Percentiles rank a stretch among this genome's conserved stretches.
Conservation (phyloP, 169 alveolate species). For the Eimeria tenella region DNA sequence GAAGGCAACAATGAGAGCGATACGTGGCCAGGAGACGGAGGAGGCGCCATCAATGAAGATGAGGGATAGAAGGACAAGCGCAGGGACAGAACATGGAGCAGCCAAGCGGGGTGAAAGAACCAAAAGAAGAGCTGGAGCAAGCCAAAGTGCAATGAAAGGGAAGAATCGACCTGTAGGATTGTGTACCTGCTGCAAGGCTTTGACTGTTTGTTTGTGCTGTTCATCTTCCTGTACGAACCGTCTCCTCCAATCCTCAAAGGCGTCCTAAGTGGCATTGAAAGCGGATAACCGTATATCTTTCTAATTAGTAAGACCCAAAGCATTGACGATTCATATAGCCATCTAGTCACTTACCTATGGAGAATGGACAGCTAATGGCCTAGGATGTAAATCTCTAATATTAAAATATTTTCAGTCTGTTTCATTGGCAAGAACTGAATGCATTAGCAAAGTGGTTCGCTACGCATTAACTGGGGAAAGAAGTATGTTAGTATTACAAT, state of each 20-base stretch:
- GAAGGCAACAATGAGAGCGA: background rate
- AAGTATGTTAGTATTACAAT: no score
- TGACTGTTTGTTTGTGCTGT: background rate
- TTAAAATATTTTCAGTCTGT: no score
- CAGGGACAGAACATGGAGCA: background rate
- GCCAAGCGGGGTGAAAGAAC: background rate
- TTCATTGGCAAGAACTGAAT: no score
- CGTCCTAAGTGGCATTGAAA: background rate
- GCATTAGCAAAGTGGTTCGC: no score
- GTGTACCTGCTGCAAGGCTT: constrained; percentile 9
- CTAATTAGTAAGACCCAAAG: no score
- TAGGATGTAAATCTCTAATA: no score
- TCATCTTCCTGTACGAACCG: background rate
- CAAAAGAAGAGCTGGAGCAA: no score
- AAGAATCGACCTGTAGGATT: background rate
- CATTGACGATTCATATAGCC: no score
- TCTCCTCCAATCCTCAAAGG: background rate
- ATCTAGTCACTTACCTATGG: no score
- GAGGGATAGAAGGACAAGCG: background rate
- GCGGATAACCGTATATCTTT: no score
- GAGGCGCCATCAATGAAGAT: background rate
- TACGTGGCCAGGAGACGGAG: background rate
- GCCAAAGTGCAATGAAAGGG: background rate
- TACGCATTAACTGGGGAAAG: no score
- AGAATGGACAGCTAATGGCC: no score